Evolutionary conservation across 2,329 filamentous ascomycete genomes (phyloP), one percentile per base, ranked within the genome.

Genomic region (Claviceps monticola): DNA sequence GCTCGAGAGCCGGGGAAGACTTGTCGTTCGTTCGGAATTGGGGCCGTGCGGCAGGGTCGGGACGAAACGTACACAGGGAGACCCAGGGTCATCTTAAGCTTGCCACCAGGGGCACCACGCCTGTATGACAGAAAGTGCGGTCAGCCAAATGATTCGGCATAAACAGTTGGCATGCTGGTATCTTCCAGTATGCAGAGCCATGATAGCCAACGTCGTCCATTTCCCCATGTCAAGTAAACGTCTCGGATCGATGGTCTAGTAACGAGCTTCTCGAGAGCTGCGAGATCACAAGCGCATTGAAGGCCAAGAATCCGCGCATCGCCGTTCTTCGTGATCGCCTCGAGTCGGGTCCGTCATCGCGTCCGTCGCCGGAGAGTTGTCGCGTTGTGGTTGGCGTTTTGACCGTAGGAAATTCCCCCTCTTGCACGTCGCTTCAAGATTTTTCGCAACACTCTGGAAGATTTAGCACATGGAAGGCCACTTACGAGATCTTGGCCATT

Each of bases 51-150:
- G 36, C 45, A 17, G 29, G 42, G 7, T 42, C 46, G 48, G 41
- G 21, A 23, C 23, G 41, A 42, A 58, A 68, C 89, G 74, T 95
- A 96, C 90, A 95, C 89, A 77, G 93, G 93, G 69, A 98, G 89
- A 96, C 88, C 93, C 76, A 98, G 88, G 74, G 93, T 96, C 93
- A 98, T 98, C 87, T 95, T 97, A 70, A 97, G 87, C 87, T 98
- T 98, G 87, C 94, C 94, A 83, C 93, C 93, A 70, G 90, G 86
- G 81, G 88, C 86, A 86, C 86, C 87, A 82, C 88, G 80, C 61
- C 80, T 84, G 64, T 48, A 46, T 26, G 34, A 43, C 11, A 50
- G 23, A 19, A 34, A 46, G 44, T 16, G 51, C 41, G 51, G 53
- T 53, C 46, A 50, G 51, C 34, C 39, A 21, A 29, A 14, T 34